Evolutionary conservation across 2,329 filamentous ascomycete genomes (phyloP), one percentile per base, ranked within the genome.

Genomic region (Paraphaeosphaeria minitans): DNA sequence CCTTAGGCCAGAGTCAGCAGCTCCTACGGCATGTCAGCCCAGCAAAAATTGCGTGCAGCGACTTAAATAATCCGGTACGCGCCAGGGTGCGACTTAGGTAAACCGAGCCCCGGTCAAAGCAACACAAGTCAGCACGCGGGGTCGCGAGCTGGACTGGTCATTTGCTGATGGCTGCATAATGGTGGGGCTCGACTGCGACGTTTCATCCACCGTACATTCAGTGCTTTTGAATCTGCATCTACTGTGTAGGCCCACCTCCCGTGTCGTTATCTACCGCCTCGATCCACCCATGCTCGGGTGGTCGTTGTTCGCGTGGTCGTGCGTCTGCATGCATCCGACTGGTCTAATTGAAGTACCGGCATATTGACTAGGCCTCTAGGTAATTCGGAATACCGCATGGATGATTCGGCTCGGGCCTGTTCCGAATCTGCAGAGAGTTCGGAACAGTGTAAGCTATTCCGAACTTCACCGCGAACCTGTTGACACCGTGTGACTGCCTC

Each of bases 11-110:
- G 39, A 37, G 60, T 66, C 55, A 62, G 59, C 64, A 60, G 53
- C n/a, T 27, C 46, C 27, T 29, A 42, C 42, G 27, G 43, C 58
- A 63, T 64, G 66, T 70, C 67, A 70, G 67, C 67, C 60, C 67
- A 45, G 64, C 67, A 42, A 64, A 60, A 54, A 10, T 58, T 59
- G 39, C 48, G 55, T 57, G 57, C 24, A 43, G 19, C 7, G n/a
- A 22, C 45, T 69, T 66, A 68, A 53, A 42, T 69, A 66, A 69
- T 46, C 57, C 7, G 53, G 8, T 31, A 19, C n/a, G 53, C 53
- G 56, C 58, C 42, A 53, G 59, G 51, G 14, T 56, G 24, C 39
- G 16, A 22, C 4, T 56, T 58, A 59, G 58, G 45, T 62, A 55
- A 64, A 45, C 48, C 37, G 6, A 9, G 16, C 50, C 50, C 50